Conservation (phyloP, 2,329 filamentous ascomycete species). For the Cytospora piceicola region DNA sequence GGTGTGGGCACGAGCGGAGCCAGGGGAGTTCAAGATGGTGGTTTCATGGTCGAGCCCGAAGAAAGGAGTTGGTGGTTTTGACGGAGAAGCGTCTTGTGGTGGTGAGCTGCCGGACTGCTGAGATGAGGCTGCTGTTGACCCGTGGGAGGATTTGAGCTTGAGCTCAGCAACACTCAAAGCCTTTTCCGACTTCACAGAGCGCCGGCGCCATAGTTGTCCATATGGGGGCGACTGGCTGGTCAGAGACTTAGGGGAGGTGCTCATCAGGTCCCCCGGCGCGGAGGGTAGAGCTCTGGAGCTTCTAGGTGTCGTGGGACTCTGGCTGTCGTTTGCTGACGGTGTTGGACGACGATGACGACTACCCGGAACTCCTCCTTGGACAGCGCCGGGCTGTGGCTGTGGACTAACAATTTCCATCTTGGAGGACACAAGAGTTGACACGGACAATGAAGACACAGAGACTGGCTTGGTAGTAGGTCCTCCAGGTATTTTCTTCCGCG, state of each 20-base stretch:
- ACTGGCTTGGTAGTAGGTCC: constrained; percentile 10
- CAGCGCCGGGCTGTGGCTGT: constrained; percentile 20
- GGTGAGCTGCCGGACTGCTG: constrained; percentile 28
- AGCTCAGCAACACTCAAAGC: constrained; percentile 53
- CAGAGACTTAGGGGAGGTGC: constrained; percentile 33
- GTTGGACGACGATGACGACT: constrained; percentile 19
- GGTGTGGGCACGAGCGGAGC: constrained; percentile 37
- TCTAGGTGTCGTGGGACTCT: constrained; percentile 21
- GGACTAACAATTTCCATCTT: constrained; percentile 9
- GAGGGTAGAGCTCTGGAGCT: constrained; percentile 18
- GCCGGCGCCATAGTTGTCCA: constrained; percentile 53
- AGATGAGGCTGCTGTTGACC: constrained; percentile 50
- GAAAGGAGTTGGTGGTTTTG: constrained; percentile 29
- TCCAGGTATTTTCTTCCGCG: constrained; percentile 20
- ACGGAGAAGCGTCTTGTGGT: constrained; percentile 33
- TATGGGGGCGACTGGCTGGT: constrained; percentile 36
- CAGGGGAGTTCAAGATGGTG: constrained; percentile 28
- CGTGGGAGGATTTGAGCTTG: constrained; percentile 53
- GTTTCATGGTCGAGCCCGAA: constrained; percentile 23
- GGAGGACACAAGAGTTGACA: constrained; percentile 28
- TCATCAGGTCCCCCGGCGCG: constrained; percentile 35
- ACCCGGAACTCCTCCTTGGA: constrained; percentile 8
- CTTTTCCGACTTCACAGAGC: constrained; percentile 54
- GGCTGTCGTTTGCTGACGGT: constrained; percentile 24
- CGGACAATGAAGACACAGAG: constrained; percentile 21